Conservation (phyloP, 2,329 filamentous ascomycete species). For the Aspergillus quadrilineatus region DNA sequence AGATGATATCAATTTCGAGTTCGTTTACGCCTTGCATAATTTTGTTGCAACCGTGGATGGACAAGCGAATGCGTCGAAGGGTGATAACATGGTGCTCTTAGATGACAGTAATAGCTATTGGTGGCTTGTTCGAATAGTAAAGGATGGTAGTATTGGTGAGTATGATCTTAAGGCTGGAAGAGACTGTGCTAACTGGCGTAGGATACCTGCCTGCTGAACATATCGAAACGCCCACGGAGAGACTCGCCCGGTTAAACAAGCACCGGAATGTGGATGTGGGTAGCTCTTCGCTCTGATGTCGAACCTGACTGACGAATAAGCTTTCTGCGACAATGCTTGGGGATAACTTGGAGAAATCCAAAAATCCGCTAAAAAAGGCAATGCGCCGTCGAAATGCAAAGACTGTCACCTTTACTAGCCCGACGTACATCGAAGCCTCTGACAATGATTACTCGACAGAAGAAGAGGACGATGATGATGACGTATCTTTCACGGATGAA, state of each 20-base stretch:
- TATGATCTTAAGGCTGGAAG: constrained; percentile 1
- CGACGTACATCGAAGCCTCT: constrained; percentile 84
- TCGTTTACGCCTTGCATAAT: constrained; percentile 96
- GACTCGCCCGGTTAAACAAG: constrained; percentile 90
- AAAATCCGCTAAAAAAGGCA: constrained; percentile 77
- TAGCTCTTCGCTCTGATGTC: constrained; percentile 12
- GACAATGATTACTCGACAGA: constrained; percentile 82
- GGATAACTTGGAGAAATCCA: constrained; percentile 74
- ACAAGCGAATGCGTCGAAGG: constrained; percentile 96
- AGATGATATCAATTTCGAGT: constrained; percentile 99
- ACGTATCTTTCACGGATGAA: constrained; percentile 47
- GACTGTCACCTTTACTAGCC: constrained; percentile 79
- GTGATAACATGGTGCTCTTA: constrained; percentile 96
- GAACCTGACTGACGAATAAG: constrained; percentile 38
- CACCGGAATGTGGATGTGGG: constrained; percentile 95
- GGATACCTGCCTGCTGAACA: constrained; percentile 96
- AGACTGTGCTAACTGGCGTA: constrained; percentile 41
- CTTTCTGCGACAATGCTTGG: constrained; percentile 70
- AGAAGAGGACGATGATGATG: constrained; percentile 63
- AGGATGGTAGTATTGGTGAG: constrained; percentile 89
- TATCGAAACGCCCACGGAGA: constrained; percentile 95
- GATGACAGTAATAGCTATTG: constrained; percentile 99
- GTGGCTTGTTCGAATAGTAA: constrained; percentile 97
- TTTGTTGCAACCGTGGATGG: constrained; percentile 98
- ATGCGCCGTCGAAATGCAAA: constrained; percentile 81